Evolutionary conservation across 805 yeast species (phyloP).

Genomic region (Candida sonorensis): DNA sequence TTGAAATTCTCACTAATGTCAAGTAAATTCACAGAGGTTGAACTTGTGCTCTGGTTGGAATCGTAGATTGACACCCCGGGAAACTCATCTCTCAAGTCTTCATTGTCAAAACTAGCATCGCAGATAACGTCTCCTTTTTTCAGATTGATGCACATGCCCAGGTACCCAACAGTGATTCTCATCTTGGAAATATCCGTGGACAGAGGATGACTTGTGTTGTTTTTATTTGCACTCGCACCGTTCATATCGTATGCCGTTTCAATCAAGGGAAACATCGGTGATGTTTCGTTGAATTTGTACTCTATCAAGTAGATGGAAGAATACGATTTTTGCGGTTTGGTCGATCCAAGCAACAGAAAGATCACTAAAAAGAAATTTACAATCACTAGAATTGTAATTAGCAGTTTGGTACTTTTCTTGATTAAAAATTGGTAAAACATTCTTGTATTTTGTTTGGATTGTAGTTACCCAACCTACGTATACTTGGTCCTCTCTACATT

Average conservation of each 20-base stretch:
- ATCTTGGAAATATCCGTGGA: slow-evolving; percentile 33
- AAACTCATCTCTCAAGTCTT: slow-evolving; percentile 1
- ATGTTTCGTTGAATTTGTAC: slow-evolving; percentile 39
- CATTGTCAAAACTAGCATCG: slow-evolving; percentile 15
- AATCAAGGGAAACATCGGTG: slow-evolving; percentile 36
- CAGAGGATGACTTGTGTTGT: too few relatives aligned
- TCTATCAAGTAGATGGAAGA: slow-evolving; percentile 45
- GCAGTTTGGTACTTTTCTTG: slow-evolving; percentile 36
- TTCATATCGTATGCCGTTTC: slow-evolving; percentile 31
- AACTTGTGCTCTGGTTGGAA: slow-evolving; percentile 23
- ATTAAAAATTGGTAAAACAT: too few relatives aligned
- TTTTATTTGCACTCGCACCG: too few relatives aligned
- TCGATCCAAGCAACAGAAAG: slow-evolving; percentile 53
- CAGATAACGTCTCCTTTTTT: slow-evolving; percentile 29
- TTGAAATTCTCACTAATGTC: slow-evolving; percentile 39
- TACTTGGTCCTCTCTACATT: too few relatives aligned
- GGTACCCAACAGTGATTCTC: slow-evolving; percentile 45
- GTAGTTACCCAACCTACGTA: too few relatives aligned
- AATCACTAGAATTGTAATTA: slow-evolving; percentile 35
- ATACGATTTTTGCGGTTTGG: slow-evolving; percentile 32
- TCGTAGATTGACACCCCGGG: slow-evolving; percentile 31
- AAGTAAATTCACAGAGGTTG: slow-evolving; percentile 37
- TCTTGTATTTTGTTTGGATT: too few relatives aligned
- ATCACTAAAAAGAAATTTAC: slow-evolving; percentile 44
- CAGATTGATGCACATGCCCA: slow-evolving; percentile 47